These are phyloP conservation scores for Poronia punctata DNA, from an alignment of 495 filamentous ascomycete species.

Conservation along the genomic window DNA sequence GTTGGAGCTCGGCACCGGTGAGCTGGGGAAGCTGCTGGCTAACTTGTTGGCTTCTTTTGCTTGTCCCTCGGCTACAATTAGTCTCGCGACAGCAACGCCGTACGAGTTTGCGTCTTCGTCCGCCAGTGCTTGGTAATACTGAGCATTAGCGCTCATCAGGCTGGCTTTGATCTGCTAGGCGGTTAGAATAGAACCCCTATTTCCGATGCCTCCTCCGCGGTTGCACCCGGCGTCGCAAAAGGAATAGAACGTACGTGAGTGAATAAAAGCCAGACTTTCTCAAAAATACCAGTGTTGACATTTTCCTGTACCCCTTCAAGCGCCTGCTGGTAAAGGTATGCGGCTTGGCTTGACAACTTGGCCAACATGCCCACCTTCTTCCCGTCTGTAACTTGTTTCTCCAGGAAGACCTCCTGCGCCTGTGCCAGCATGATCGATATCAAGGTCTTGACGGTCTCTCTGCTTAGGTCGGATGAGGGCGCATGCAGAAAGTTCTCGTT, in stretches of 20 bases:
- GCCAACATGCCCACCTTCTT: conserved; percentile 92
- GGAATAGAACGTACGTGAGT: conserved; percentile 58
- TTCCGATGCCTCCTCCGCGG: not conserved
- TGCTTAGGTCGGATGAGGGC: conserved; percentile 86
- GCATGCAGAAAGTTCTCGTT: conserved; percentile 99
- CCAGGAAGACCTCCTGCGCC: conserved; percentile 92
- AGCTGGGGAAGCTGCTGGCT: conserved; percentile 74
- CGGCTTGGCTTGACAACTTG: conserved; percentile 86
- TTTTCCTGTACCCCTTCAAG: conserved; percentile 88
- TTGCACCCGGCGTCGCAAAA: too few relatives aligned
- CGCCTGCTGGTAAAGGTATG: conserved; percentile 79
- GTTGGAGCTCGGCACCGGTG: conserved; percentile 74
- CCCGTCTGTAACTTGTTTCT: conserved; percentile 87
- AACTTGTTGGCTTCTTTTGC: conserved; percentile 68
- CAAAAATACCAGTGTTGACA: conserved; percentile 83
- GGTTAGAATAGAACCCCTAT: not conserved
- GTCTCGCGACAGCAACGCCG: conserved; percentile 75
- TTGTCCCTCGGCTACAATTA: conserved; percentile 71
- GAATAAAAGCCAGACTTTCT: conserved; percentile 87
- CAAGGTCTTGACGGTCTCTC: conserved; percentile 90
- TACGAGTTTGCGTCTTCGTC: conserved; percentile 85
- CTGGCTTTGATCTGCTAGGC: conserved; percentile 65
- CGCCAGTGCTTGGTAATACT: conserved; percentile 89
- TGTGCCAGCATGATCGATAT: conserved; percentile 92
- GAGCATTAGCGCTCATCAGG: conserved; percentile 77